Evolutionary conservation across 2,329 filamentous ascomycete genomes (phyloP), one percentile per base, ranked within the genome.

Genomic region (Berkeleyomyces basicola): DNA sequence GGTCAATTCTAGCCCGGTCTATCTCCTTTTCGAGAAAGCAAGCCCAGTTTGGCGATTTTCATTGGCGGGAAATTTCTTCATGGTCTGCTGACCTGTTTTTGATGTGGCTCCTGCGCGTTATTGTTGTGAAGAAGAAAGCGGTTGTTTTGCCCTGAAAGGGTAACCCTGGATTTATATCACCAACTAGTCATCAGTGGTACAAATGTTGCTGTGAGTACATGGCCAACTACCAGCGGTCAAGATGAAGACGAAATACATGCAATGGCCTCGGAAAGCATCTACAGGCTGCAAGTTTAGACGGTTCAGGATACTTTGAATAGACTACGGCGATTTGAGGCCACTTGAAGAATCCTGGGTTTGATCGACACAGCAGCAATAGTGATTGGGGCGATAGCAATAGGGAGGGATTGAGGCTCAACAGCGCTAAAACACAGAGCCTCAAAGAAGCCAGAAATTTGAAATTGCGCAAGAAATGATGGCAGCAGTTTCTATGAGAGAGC

Each of bases 1-100:
- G 49, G 33, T 14, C 49, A 47, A 43, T 49, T 59, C 43, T 49
- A 59, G 43, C 43, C 58, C 33, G 31, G 36, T 4, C 58, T 14
- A 59, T n/a, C n/a, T 37, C 58, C 58, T 40, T 58, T 58, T 58
- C 36, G 9, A 16, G 33, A 59, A 49, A 31, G 31, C 23, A 47
- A 40, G 37, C 23, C 43, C 31, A 14, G 53, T n/a, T 46, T 46
- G 43, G 14, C 16, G 53, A 16, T 58, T 58, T 4, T 37, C 47
- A 46, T 59, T 59, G 43, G 9, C 1, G 39, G 23, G 42, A 59
- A 59, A 46, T 47, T 39, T 59, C 47, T 59, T 59, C 42, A 33
- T 59, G 58, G 58, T 59, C 58, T 46, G 58, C 40, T 59, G 58
- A 59, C 58, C 43, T 59, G 11, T 42, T 59, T 49, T 23, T 59